A percentile compares a stretch with the other conserved stretches of the same genome.
These are phyloP conservation scores for Aspergillus japonicus DNA, from an alignment of 2,329 filamentous ascomycete genomes.

Conservation along the genomic window DNA sequence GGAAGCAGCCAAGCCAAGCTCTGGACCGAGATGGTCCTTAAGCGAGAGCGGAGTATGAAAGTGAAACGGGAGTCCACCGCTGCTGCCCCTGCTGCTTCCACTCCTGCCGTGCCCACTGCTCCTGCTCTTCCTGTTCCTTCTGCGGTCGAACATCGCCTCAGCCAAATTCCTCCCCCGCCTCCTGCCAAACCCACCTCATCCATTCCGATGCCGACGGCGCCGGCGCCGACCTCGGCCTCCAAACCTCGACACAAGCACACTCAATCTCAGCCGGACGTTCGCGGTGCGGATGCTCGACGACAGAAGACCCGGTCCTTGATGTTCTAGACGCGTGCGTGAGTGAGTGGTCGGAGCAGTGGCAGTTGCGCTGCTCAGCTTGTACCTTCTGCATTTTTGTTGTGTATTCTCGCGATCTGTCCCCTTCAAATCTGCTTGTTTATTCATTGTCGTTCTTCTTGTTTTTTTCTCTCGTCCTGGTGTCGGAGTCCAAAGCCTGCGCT, in stretches of 20 bases:
- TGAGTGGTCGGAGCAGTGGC: not conserved
- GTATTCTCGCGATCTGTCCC: not conserved
- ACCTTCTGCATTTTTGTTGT: not conserved
- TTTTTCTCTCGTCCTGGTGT: slow-evolving; percentile 11
- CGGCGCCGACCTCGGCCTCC: slow-evolving; percentile 28
- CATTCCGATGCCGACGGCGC: slow-evolving; percentile 27
- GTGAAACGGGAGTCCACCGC: slow-evolving; percentile 25
- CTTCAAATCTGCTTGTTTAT: not conserved
- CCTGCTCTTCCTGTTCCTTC: slow-evolving; percentile 1
- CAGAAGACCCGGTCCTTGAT: slow-evolving; percentile 45
- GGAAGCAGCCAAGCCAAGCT: slow-evolving; percentile 49
- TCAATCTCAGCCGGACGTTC: slow-evolving; percentile 40
- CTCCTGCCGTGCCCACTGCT: not conserved
- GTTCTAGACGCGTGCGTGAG: slow-evolving; percentile 29
- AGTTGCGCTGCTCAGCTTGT: not conserved
- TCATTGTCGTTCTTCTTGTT: slow-evolving; percentile 5
- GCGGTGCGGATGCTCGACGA: slow-evolving; percentile 36
- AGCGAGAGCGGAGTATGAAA: slow-evolving; percentile 43
- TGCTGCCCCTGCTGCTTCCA: not conserved
- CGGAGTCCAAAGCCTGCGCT: slow-evolving; percentile 10
- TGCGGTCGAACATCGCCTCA: slow-evolving; percentile 25
- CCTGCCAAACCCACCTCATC: slow-evolving; percentile 24
- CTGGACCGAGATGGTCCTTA: slow-evolving; percentile 63
- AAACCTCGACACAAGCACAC: slow-evolving; percentile 42
- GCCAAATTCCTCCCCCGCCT: slow-evolving; percentile 23